These are phyloP conservation scores for Solanum clarkiae DNA, from an alignment of 257 asterid species.

Conservation along the genomic window DNA sequence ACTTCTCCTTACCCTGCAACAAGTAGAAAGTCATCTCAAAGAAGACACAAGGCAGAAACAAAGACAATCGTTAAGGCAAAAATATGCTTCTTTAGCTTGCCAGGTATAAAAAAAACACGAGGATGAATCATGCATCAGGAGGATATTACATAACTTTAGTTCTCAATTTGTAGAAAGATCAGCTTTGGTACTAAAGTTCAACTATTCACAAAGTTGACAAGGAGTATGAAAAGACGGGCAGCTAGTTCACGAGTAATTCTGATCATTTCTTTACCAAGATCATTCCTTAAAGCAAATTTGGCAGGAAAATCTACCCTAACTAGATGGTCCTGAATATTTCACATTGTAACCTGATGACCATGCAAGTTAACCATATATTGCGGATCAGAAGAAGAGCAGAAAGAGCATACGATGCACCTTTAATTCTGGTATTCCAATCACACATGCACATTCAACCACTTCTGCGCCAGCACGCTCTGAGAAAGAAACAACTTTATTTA, in stretches of 20 bases:
- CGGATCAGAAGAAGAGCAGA: neutral
- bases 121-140: neutral
- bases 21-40: neutral
- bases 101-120: neutral
- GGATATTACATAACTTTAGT: neutral
- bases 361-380: neutral
- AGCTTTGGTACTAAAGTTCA: neutral
- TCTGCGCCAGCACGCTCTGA: slow-evolving; percentile 71
- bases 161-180: neutral
- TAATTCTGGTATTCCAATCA: slow-evolving; percentile 64
- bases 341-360: neutral
- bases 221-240: neutral
- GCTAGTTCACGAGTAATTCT: neutral
- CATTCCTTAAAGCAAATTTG: neutral
- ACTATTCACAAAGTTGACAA: neutral
- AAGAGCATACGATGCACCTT: slow-evolving; percentile 21
- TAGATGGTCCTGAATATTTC: neutral
- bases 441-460: slow-evolving; percentile 74
- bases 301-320: neutral
- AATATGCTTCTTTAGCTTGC: neutral
- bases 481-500: slow-evolving; percentile 5
- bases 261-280: neutral
- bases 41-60: neutral
- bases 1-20: slow-evolving; percentile 48
- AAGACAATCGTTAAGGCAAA: neutral